Percentiles rank a stretch among this genome's conserved stretches.
These are phyloP conservation scores for Wickerhamia fluorescens DNA, from an alignment of 805 yeast genomes.

Conservation along the genomic window DNA sequence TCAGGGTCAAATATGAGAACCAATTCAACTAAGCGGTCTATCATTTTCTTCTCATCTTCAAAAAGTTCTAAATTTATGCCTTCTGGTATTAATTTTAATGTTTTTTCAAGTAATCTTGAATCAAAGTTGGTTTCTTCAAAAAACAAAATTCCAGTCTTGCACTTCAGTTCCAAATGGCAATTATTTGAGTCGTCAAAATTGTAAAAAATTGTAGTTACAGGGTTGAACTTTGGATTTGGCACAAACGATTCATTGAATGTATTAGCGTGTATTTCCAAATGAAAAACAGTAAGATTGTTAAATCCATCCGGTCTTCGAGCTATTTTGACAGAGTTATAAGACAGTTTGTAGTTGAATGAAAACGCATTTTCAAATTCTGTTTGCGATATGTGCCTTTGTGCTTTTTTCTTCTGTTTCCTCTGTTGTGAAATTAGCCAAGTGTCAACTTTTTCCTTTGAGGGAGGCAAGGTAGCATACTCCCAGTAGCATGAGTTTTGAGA, in stretches of 20 bases:
- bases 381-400: slow-evolving; percentile 37
- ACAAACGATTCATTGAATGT: slow-evolving; percentile 34
- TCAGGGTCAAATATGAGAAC: slow-evolving; percentile 77
- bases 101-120: slow-evolving; percentile 1
- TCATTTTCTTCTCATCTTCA: slow-evolving; percentile 51
- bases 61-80: slow-evolving; percentile 16
- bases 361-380: slow-evolving; percentile 41
- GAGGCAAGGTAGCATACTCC: slow-evolving; percentile 46
- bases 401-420: slow-evolving; percentile 7
- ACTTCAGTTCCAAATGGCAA: slow-evolving; percentile 6
- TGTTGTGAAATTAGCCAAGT: slow-evolving; percentile 22
- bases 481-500: slow-evolving; percentile 15
- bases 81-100: slow-evolving; percentile 1
- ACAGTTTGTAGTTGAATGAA: slow-evolving; percentile 30
- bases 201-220: slow-evolving; percentile 59
- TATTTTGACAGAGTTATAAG: slow-evolving; percentile 27
- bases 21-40: slow-evolving; percentile 46
- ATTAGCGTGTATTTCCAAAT: slow-evolving; percentile 62
- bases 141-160: slow-evolving; percentile 3
- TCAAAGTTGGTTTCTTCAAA: background rate
- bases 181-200: slow-evolving; percentile 37
- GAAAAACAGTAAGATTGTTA: slow-evolving; percentile 48
- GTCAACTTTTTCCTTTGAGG: slow-evolving; percentile 33
- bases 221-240: slow-evolving; percentile 66
- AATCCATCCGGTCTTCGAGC: slow-evolving; percentile 33